Percentiles rank a stretch among this genome's conserved stretches.
Evolutionary conservation across 139 green algal species (phyloP).

Genomic region (Chlorella sp.): DNA sequence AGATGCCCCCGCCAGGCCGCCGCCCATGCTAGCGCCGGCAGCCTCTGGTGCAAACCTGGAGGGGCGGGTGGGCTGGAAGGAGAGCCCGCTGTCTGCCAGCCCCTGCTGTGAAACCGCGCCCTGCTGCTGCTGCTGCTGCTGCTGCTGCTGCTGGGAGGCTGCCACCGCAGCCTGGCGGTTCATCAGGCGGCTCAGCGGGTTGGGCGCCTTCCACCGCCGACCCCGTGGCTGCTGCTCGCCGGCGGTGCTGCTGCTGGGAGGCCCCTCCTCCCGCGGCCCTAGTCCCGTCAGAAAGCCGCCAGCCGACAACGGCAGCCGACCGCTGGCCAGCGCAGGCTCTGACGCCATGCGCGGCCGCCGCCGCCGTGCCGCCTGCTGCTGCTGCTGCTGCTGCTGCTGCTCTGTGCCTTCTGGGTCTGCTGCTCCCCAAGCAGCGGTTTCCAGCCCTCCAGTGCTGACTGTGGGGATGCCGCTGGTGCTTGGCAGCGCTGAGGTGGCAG

Average conservation of each 20-base stretch:
- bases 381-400: neutral
- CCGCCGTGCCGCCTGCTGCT: neutral
- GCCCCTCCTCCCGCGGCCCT: neutral
- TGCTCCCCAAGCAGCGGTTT: neutral
- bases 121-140: conserved; percentile 3
- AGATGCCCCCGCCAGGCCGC: neutral
- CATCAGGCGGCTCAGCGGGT: conserved; percentile 15
- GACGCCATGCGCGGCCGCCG: neutral
- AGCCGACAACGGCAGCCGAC: neutral
- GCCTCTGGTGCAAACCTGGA: conserved; percentile 11
- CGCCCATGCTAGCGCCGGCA: neutral
- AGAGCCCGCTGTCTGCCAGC: neutral
- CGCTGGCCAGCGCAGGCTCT: conserved; percentile 2
- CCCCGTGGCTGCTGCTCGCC: neutral
- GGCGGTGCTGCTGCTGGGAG: neutral
- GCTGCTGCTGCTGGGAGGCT: conserved; percentile 3
- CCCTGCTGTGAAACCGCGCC: neutral
- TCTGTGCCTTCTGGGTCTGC: too few relatives aligned
- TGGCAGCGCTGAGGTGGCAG: neutral
- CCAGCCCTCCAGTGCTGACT: neutral
- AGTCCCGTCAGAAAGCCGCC: neutral
- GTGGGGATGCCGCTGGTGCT: conserved; percentile 28
- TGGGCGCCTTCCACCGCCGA: neutral
- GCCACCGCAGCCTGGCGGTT: neutral
- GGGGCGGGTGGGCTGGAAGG: neutral